Conservation (phyloP, 2,329 filamentous ascomycete genomes). For the Sclerotiophoma versabilis region DNA sequence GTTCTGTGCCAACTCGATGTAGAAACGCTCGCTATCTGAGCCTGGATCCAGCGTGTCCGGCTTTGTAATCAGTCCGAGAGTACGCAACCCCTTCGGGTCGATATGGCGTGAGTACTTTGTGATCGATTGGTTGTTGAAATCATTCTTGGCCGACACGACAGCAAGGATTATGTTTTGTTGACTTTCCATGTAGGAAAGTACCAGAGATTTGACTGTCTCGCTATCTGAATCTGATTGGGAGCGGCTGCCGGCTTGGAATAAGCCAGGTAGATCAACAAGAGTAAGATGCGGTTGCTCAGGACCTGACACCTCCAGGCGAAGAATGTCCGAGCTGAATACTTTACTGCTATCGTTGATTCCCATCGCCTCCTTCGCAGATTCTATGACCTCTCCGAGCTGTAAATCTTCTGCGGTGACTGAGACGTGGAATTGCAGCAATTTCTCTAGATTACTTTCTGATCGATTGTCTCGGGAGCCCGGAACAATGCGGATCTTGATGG, state of each 20-base stretch:
- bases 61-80: constrained; percentile 42
- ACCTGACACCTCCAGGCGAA: constrained; percentile 41
- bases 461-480: no score
- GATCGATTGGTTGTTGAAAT: constrained; percentile 51
- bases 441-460: no score
- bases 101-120: constrained; percentile 26
- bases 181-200: constrained; percentile 52
- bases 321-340: no score
- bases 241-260: constrained; percentile 57
- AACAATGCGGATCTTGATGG: no score
- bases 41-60: constrained; percentile 46
- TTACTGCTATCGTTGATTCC: no score
- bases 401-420: no score
- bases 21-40: constrained; percentile 31
- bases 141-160: constrained; percentile 53
- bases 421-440: no score
- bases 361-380: no score
- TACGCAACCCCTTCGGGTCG: constrained; percentile 6
- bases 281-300: constrained; percentile 55
- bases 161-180: constrained; percentile 56
- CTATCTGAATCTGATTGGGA: constrained; percentile 55
- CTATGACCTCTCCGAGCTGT: no score
- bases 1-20: constrained; percentile 43
- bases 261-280: constrained; percentile 63
- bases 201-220: constrained; percentile 55